A percentile compares a stretch with the other conserved stretches of the same genome.
phyloP scores from a whole-genome alignment of 73 alveolate species.

The Tetrahymena elliotti region DNA sequence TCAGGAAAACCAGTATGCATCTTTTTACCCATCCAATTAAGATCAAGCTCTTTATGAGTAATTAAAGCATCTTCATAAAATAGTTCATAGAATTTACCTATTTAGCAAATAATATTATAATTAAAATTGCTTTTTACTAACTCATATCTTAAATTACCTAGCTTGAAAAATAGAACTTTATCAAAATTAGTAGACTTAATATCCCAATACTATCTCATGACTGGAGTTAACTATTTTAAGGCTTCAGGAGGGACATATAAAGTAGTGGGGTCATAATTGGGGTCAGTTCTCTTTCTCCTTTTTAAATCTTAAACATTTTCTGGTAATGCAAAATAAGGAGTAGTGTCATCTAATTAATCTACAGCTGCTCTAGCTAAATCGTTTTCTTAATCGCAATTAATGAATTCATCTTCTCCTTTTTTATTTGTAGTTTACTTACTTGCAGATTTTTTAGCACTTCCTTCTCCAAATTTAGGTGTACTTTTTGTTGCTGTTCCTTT shows the following conservation, averaged over 20 bases:
- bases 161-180: conserved; percentile 58
- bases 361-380: neutral
- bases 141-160: neutral
- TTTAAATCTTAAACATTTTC: conserved; percentile 45
- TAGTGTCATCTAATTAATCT: conserved; percentile 24
- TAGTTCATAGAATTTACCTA: conserved; percentile 70
- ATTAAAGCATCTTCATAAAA: conserved; percentile 70
- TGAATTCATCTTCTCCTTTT: neutral
- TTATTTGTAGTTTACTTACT: neutral
- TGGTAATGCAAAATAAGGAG: conserved; percentile 25
- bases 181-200: conserved; percentile 53
- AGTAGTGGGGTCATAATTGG: conserved; percentile 66
- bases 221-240: conserved; percentile 52
- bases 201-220: conserved; percentile 61
- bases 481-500: neutral
- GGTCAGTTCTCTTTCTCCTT: conserved; percentile 44
- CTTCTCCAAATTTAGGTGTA: neutral
- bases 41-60: conserved; percentile 55
- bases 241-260: conserved; percentile 48
- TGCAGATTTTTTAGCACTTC: neutral
- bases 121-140: neutral
- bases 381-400: neutral
- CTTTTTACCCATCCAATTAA: conserved; percentile 82
- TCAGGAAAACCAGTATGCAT: conserved; percentile 84
- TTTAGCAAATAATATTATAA: neutral